Conservation (phyloP, 1,284 basidiomycete species). For the Puccinia coronata region DNA sequence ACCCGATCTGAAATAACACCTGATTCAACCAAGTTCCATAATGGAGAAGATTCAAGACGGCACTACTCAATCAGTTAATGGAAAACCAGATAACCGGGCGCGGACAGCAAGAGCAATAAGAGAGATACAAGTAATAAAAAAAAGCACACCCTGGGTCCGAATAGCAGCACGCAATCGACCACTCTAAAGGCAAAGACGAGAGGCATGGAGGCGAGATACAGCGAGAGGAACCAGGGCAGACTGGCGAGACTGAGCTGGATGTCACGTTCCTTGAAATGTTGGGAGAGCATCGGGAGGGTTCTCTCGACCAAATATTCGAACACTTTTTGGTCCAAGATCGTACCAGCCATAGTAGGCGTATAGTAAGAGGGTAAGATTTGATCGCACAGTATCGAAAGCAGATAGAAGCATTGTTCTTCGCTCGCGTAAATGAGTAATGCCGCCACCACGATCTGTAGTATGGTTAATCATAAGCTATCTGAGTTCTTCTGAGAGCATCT, state of each 20-base stretch:
- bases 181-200: constrained; percentile 98
- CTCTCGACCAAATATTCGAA: constrained; percentile 91
- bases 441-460: constrained; percentile 45
- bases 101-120: background rate
- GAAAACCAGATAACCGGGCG: background rate
- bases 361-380: constrained; percentile 95
- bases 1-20: constrained; percentile 50
- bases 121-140: constrained; percentile 2
- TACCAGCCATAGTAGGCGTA: constrained; percentile 97
- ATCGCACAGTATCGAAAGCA: constrained; percentile 92
- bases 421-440: constrained; percentile 74
- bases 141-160: constrained; percentile 88
- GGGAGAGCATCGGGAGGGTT: constrained; percentile 72
- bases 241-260: constrained; percentile 97
- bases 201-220: constrained; percentile 98
- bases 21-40: background rate
- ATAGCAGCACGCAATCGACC: constrained; percentile 98
- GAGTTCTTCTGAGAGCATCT: background rate
- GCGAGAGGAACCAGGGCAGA: constrained; percentile 87
- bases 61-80: background rate
- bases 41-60: background rate
- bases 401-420: constrained; percentile 98
- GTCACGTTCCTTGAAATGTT: constrained; percentile 87
- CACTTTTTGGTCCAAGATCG: constrained; percentile 92
- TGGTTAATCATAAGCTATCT: constrained; percentile 7